Conservation (phyloP, 108 stramenopile species). For the Stephanodiscus minutulus region DNA sequence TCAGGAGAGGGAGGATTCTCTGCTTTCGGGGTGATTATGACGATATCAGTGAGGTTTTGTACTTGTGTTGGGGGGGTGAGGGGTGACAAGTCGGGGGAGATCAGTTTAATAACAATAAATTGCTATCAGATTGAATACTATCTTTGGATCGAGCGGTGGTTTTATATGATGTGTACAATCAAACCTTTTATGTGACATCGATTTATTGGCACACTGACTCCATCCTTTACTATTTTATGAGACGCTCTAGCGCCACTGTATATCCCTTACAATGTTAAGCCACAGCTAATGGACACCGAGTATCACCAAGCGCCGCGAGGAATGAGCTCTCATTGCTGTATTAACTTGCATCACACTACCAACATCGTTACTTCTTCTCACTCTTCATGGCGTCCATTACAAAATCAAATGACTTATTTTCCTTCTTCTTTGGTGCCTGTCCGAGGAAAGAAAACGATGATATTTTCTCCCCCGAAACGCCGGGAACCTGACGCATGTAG, state of each 20-base stretch:
- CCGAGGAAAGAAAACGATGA: constrained; percentile 68
- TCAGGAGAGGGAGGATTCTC: constrained; percentile 76
- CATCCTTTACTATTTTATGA: no score
- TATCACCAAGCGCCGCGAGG: no score
- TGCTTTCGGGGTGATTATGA: constrained; percentile 42
- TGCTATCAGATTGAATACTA: not conserved
- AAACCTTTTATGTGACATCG: not conserved
- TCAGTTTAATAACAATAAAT: not conserved
- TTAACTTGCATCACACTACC: no score
- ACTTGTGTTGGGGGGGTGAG: not conserved
- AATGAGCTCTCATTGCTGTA: no score
- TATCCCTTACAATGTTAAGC: not conserved
- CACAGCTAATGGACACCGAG: no score
- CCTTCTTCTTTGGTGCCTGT: constrained; percentile 50
- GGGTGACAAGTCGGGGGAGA: no score
- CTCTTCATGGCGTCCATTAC: constrained; percentile 86
- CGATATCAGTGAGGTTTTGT: not conserved
- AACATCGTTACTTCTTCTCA: constrained; percentile 39
- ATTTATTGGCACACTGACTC: not conserved
- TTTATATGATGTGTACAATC: not conserved
- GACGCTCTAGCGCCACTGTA: not conserved
- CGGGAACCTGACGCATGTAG: constrained; percentile 57
- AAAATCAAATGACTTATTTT: constrained; percentile 84
- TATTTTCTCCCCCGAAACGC: constrained; percentile 47
- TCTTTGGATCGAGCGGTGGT: not conserved